Conservation (phyloP, 2,329 filamentous ascomycete genomes). For the Scopulariopsis brevicaulis region DNA sequence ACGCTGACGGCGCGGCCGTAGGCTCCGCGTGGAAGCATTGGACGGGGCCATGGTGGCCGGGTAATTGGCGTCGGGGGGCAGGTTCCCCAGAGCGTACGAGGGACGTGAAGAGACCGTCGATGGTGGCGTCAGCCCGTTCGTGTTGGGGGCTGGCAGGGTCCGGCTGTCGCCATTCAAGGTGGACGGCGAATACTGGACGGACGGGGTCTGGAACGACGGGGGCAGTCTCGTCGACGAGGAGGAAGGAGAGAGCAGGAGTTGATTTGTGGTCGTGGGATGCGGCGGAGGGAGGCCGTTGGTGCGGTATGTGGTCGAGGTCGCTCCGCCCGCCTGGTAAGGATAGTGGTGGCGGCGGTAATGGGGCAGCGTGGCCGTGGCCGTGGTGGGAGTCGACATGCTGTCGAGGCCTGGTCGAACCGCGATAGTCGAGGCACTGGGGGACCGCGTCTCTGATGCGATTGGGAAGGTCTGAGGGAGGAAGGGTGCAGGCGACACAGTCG, state of each 20-base stretch:
- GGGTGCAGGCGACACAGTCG: not conserved
- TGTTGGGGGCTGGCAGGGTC: constrained; percentile 2
- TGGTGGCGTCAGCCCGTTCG: not conserved
- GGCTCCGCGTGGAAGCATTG: constrained; percentile 3
- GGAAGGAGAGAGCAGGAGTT: constrained; percentile 23
- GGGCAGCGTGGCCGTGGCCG: constrained; percentile 55
- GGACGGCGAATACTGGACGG: constrained; percentile 3
- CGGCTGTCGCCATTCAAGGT: not conserved
- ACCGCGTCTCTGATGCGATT: not conserved
- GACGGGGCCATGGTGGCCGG: not conserved
- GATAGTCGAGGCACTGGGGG: not conserved
- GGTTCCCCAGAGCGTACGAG: constrained; percentile 10
- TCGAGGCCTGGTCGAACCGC: not conserved
- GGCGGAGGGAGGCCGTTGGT: constrained; percentile 6
- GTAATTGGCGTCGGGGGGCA: constrained; percentile 4
- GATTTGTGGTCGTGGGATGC: constrained; percentile 12
- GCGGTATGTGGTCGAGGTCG: constrained; percentile 22
- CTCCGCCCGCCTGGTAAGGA: constrained; percentile 37
- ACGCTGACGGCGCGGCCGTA: constrained; percentile 37
- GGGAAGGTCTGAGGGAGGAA: not conserved
- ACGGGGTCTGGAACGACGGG: constrained; percentile 13
- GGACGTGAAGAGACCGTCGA: constrained; percentile 13
- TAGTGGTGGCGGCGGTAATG: constrained; percentile 55
- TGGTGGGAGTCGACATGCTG: constrained; percentile 72
- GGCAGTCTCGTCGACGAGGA: constrained; percentile 23